Evolutionary conservation across 169 alveolate genomes (phyloP).

Genomic region (Ichthyophthirius multifiliis): DNA sequence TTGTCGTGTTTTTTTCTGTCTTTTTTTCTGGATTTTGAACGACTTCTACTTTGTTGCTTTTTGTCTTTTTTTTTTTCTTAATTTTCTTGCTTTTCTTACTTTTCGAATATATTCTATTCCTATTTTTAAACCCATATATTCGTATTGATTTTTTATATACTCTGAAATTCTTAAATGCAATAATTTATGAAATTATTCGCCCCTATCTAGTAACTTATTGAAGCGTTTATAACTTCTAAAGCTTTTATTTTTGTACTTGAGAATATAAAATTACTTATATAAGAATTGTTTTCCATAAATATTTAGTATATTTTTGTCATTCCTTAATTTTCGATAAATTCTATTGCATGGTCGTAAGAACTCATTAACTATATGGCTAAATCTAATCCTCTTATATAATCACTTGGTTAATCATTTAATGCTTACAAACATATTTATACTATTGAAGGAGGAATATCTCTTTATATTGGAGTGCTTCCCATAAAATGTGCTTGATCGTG

Average conservation of each 20-base stretch:
- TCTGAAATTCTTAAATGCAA: neutral
- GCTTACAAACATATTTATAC: conserved; percentile 1
- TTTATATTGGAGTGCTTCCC: neutral
- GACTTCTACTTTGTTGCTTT: neutral
- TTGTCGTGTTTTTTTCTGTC: neutral
- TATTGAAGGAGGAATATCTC: neutral
- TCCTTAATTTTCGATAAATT: neutral
- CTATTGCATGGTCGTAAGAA: conserved; percentile 1
- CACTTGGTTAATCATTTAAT: neutral
- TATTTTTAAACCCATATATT: neutral
- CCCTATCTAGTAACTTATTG: neutral
- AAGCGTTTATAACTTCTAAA: neutral
- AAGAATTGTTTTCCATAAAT: neutral
- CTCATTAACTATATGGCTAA: neutral
- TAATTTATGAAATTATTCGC: neutral
- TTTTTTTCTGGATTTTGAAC: conserved; percentile 2
- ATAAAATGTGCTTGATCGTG: neutral
- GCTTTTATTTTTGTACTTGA: neutral
- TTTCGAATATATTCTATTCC: neutral
- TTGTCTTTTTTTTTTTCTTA: neutral
- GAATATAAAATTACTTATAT: neutral
- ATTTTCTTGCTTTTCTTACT: neutral
- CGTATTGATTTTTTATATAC: neutral
- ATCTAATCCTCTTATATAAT: conserved; percentile 2
- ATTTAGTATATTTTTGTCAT: neutral